Evolutionary conservation across 1,284 basidiomycete species (phyloP), one percentile per base, ranked within the genome.

Genomic region (Papiliotrema laurentii): DNA sequence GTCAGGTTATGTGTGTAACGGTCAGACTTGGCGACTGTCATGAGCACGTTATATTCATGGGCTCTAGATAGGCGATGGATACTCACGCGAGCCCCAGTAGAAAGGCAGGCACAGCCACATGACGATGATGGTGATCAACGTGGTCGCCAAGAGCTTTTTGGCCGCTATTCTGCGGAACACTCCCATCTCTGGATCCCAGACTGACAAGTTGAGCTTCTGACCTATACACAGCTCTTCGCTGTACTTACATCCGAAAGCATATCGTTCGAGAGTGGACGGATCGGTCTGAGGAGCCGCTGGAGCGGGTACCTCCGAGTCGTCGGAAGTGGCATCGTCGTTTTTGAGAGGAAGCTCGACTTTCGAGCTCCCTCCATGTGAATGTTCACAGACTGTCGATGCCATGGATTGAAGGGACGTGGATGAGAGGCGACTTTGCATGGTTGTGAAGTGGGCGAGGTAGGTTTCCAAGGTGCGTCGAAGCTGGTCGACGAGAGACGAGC

Each of bases 41-140:
- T 63, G 16, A 19, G 31, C 40, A 35, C 10, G 18, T 21, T 21
- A 14, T 34, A 31, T 19, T 13, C 47, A 10, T 31, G 16, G 10
- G 30, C 30, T 31, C 26, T 14, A 16, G 11, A 4, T 7, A 16
- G n/a, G 4, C 4, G 16, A 6, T 18, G 24, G 7, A 43, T 30
- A 66, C 51, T 69, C 60, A 54, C 77, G 64, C 9, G 75, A 76
- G n/a, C 76, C 77, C 77, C 77, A 79, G 58, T 77, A 79, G 5
- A 71, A 31, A 7, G 70, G 66, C 2, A 67, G 55, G 49, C 63
- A 66, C 9, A 55, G 16, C 71, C 71, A 73, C 60, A 71, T 68
- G 55, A 72, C 48, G 9, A 71, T 21, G 27, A 60, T 65, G 24
- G 55, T 63, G 30, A 72, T 45, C 9, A 66, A 50, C 27, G 55